Evolutionary conservation across 345 rosid genomes (phyloP), one percentile per base, ranked within the genome.

Genomic region (Eucalyptus grandis): DNA sequence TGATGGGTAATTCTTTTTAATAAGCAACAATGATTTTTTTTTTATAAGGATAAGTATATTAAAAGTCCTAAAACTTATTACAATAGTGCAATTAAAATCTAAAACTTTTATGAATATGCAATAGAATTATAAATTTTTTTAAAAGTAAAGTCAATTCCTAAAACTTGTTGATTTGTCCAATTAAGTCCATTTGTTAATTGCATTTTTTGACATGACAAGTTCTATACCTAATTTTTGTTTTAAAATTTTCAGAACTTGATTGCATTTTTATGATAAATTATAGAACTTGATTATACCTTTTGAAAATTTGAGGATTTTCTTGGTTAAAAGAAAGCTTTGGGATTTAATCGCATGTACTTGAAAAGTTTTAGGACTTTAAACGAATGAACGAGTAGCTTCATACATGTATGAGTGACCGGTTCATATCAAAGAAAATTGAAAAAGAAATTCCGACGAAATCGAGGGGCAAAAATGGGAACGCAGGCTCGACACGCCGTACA

Each of bases 51-150:
- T 12, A 1, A 30, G 0, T 27, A 0, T 3, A 62, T 13, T 13
- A 0, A 0, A 30, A 62, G 0, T 62, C 2, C 1, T 62, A 62
- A 62, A 62, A 62, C 0, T 30, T 6, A 0, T 12, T 3, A 12
- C 0, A 0, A 6, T 12, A 30, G 1, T 30, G 1, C 0, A 62
- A 62, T 56, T 9, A 56, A 56, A 9, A 22, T 4, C 13, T 56
- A 56, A 56, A 56, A 56, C 0, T 17, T 17, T 56, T 24, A 24
- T 9, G 14, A 56, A 4, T 22, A 0, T 24, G 30, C 3, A 24
- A 24, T 56, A 0, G 4, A 56, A 22, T 56, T 0, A 22, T 24
- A 24, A 56, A 56, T 1, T 22, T 56, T 56, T 21, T 0, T 21
- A 21, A 53, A 53, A 21, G 0, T 21, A 19, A 53, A 53, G 5